Evolutionary conservation across 2,329 filamentous ascomycete species (phyloP).

Genomic region (Penicillium freii): DNA sequence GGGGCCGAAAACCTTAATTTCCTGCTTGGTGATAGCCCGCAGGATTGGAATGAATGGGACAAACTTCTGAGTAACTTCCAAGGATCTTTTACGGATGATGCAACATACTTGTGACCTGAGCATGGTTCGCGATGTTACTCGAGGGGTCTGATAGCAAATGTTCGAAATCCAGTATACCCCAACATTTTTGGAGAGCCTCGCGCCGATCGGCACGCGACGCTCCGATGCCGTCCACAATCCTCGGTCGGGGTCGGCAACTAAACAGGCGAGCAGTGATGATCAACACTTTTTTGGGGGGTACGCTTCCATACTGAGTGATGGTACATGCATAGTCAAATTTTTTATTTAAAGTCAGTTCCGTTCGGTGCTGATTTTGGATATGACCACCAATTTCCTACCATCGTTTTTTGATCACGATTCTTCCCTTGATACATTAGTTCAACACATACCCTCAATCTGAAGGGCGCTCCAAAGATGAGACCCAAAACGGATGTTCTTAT

Average conservation of each 20-base stretch:
- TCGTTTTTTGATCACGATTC: neutral
- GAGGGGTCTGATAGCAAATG: neutral
- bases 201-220: conserved; percentile 8
- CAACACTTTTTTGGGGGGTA: neutral
- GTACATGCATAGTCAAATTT: neutral
- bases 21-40: conserved; percentile 19
- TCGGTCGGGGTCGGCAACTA: conserved; percentile 21
- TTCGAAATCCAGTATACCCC: neutral
- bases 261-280: neutral
- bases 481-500: conserved; percentile 27
- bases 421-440: neutral
- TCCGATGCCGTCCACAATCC: conserved; percentile 3
- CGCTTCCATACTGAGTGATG: neutral
- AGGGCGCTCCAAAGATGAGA: neutral
- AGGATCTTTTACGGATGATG: conserved; percentile 19
- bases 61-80: conserved; percentile 31
- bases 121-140: neutral
- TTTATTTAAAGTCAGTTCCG: neutral
- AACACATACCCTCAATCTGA: neutral
- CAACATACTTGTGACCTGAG: conserved; percentile 4
- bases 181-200: neutral
- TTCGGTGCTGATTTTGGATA: neutral
- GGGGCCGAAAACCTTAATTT: conserved; percentile 10
- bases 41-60: conserved; percentile 33
- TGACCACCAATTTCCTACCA: neutral